phyloP scores from a whole-genome alignment of 176 grass and related monocot species.

The Bothriochloa decipiens region DNA sequence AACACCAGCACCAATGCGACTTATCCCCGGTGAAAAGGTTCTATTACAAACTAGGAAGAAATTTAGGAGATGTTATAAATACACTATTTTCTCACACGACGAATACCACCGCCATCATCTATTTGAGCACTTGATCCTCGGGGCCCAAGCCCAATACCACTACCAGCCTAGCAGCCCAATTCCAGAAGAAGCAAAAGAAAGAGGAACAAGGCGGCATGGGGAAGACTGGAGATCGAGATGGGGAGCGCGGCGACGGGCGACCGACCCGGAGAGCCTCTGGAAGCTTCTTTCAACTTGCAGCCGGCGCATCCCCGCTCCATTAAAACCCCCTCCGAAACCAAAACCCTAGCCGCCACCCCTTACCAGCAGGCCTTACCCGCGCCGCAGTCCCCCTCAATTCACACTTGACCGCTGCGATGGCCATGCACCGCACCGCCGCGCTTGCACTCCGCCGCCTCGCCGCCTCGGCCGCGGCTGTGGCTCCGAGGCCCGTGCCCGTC shows the following conservation, averaged over 20 bases:
- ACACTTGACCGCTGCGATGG: not conserved
- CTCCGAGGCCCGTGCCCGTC: not conserved
- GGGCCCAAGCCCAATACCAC: not conserved
- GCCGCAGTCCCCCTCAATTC: not conserved
- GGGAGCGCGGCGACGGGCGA: not conserved
- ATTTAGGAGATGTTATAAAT: too few species aligned
- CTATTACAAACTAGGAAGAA: too few species aligned
- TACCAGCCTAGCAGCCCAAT: not conserved
- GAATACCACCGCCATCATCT: too few species aligned
- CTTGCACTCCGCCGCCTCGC: constrained; percentile 36
- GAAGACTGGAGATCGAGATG: not conserved
- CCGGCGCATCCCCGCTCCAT: not conserved
- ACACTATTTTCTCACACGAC: too few species aligned
- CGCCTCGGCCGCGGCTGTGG: not conserved
- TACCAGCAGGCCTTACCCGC: too few species aligned
- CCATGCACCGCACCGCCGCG: constrained; percentile 18
- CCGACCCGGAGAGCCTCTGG: not conserved
- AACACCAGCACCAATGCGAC: too few species aligned
- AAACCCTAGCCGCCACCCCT: constrained; percentile 42
- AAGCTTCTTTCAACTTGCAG: constrained; percentile 30
- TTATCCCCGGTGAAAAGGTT: too few species aligned
- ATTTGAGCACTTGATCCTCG: not conserved
- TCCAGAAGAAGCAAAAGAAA: not conserved
- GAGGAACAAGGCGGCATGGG: not conserved
- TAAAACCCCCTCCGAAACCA: constrained; percentile 35